phyloP scores from a whole-genome alignment of 306 rosid genomes.

The Mucuna pruriens region DNA sequence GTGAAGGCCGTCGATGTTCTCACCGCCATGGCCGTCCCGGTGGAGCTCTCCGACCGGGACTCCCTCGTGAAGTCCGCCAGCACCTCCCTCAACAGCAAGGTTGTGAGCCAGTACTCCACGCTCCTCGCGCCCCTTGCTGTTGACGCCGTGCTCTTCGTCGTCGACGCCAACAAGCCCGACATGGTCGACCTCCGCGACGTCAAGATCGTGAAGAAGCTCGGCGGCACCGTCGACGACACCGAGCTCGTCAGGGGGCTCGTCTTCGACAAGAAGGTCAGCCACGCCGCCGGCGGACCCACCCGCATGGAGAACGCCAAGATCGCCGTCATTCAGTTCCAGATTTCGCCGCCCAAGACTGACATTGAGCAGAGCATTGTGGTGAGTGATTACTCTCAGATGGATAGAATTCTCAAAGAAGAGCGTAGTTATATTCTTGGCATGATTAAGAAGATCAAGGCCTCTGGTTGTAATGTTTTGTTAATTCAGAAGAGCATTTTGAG shows the following conservation, averaged over 20 bases:
- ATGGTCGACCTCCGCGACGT: constrained; percentile 86
- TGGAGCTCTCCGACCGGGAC: constrained; percentile 87
- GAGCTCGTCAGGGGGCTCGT: constrained; percentile 81
- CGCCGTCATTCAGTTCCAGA: constrained; percentile 97
- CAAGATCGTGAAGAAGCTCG: constrained; percentile 94
- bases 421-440: constrained; percentile 90
- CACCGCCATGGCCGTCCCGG: constrained; percentile 95
- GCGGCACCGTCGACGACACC: constrained; percentile 91
- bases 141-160: constrained; percentile 78
- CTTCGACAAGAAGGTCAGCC: constrained; percentile 93
- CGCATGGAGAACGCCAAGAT: constrained; percentile 93
- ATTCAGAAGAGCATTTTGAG: constrained; percentile 96
- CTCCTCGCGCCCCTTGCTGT: constrained; percentile 95
- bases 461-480: constrained; percentile 89
- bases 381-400: constrained; percentile 94
- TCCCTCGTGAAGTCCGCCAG: constrained; percentile 84
- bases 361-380: constrained; percentile 97
- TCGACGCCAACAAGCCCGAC: constrained; percentile 70
- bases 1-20: constrained; percentile 79
- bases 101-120: constrained; percentile 90
- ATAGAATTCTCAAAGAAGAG: constrained; percentile 93
- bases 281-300: constrained; percentile 94
- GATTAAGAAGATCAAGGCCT: constrained; percentile 91
- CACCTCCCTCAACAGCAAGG: constrained; percentile 94
- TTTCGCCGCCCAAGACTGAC: constrained; percentile 92